Evolutionary conservation across 2,329 filamentous ascomycete genomes (phyloP).

Genomic region (Emericellopsis cladophorae): DNA sequence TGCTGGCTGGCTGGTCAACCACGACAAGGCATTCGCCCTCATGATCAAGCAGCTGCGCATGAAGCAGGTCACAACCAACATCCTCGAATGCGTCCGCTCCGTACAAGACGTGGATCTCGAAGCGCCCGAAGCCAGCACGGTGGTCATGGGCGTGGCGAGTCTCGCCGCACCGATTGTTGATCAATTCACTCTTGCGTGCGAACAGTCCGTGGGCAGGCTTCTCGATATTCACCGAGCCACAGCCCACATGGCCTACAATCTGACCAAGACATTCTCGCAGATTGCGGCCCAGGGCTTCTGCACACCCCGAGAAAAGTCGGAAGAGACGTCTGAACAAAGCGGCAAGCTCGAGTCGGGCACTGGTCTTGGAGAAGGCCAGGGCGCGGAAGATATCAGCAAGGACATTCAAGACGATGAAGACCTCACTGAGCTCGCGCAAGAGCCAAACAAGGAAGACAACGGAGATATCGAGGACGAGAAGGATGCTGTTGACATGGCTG

Average conservation of each 20-base stretch:
- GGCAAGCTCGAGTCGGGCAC: slow-evolving; percentile 85
- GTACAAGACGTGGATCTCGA: slow-evolving; percentile 19
- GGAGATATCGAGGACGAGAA: slow-evolving; percentile 66
- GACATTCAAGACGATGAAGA: slow-evolving; percentile 92
- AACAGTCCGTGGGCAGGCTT: slow-evolving; percentile 44
- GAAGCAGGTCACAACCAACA: slow-evolving; percentile 33
- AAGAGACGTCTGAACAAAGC: slow-evolving; percentile 54
- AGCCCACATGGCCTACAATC: slow-evolving; percentile 60
- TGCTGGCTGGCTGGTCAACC: slow-evolving; percentile 19
- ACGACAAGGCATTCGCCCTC: slow-evolving; percentile 36
- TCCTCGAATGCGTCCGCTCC: slow-evolving; percentile 23
- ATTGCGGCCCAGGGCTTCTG: slow-evolving; percentile 84
- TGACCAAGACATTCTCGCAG: slow-evolving; percentile 67
- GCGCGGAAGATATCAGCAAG: slow-evolving; percentile 94
- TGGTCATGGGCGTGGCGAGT: slow-evolving; percentile 17
- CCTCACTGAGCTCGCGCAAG: slow-evolving; percentile 78
- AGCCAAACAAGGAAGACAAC: slow-evolving; percentile 54
- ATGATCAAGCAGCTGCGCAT: slow-evolving; percentile 49
- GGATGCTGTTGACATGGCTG: slow-evolving; percentile 83
- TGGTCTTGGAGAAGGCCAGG: slow-evolving; percentile 87
- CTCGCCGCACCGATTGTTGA: slow-evolving; percentile 52
- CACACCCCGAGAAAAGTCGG: slow-evolving; percentile 68
- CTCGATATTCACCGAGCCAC: slow-evolving; percentile 55
- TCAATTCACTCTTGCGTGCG: slow-evolving; percentile 55
- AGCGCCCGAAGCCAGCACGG: slow-evolving; percentile 11